Base-by-base conservation (phyloP, 2,329 filamentous ascomycete species). In the Arthroderma sp. region DNA sequence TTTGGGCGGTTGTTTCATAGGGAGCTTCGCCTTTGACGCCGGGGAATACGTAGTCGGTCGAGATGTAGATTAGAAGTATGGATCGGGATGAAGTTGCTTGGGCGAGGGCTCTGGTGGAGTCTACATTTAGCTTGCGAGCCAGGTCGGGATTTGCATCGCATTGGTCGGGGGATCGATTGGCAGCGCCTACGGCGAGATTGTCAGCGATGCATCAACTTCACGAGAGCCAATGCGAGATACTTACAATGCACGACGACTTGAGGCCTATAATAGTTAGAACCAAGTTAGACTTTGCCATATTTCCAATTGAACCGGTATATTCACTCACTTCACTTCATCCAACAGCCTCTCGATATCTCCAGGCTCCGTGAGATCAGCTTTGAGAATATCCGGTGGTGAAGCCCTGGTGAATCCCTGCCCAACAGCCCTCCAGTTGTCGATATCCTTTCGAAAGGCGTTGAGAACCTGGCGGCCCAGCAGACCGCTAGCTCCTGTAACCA, bases 91-190 rank as follows among this genome's bases (percentile, higher is more conserved):
- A 74, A 43, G 83, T 82, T n/a, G 78, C 70, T 36, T 69, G 62
- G 6, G 85, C 84, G 8, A 94, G 74, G 6, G 66, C 65, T 40
- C 70, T 67, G 39, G 84, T 83, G 2, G 86, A 82, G 3, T 77
- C 71, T 8, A 89, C 77, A 57, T 94, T 94, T 55, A 93, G 70
- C 11, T 73, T 73, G 48, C 74, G 75, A 3, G 86, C 85, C 44
- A 78, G 83, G 48, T 80, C 75, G 2, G 86, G 87, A 60, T 94
- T 78, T 51, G 77, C 74, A 55, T 87, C 82, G 57, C 87, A 89
- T 59, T 83, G 82, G 64, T 94, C 87, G 2, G 88, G 87, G 56
- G 82, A 93, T 50, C 86, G 79, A 63, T 94, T 88, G 38, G 87
- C 87, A 36, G 87, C 88, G 59, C 83, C 83, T 88, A 42, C 7